Base-by-base conservation (phyloP, 2,329 filamentous ascomycete genomes). In the Pseudocercospora pini-densiflorae region DNA sequence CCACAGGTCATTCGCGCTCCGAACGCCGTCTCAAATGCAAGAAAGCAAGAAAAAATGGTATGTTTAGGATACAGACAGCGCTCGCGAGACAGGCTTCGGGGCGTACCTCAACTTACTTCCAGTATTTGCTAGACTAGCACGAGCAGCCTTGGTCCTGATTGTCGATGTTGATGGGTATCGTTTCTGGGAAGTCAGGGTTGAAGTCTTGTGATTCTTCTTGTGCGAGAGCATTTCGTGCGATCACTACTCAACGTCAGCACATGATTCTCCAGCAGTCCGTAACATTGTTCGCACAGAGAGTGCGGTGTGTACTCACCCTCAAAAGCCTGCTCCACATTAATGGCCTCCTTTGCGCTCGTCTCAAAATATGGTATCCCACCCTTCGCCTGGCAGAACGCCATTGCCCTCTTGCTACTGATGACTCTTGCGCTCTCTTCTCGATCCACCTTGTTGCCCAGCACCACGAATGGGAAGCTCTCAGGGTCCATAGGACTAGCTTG, bases 161-260 rank as follows among this genome's bases (percentile, higher is more conserved):
- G 81, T 97, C 94, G 73, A 97, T 92, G 81, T 97, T 93, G 79
- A 99, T 97, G 80, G 97, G 97, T 82, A 99, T 98, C 59, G 94
- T 94, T 79, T 98, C 95, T 76, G 93, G 93, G 84, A 97, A 99
- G 79, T 98, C 95, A 67, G 93, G 93, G 79, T 92, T 96, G 82
- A 96, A 99, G 80, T 99, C 95, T 79, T 97, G 94, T 1, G 94
- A 94, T 81, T 98, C 95, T 83, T 99, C 95, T 81, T 99, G 95
- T 19, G 92, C 92, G 53, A 99, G 87, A 19, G 95, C 95, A 77
- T 97, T 97, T 77, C 94, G 90, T 72, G 95, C 95, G 79, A 99
- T 99, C 57, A 97, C 95, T 97, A 71, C 40, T 57, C 57, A 21
- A 33, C 24, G 69, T 73, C 45, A 71, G 70, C 64, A 8, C 23